phyloP scores from a whole-genome alignment of 495 filamentous ascomycete genomes.

The Letharia columbiana region DNA sequence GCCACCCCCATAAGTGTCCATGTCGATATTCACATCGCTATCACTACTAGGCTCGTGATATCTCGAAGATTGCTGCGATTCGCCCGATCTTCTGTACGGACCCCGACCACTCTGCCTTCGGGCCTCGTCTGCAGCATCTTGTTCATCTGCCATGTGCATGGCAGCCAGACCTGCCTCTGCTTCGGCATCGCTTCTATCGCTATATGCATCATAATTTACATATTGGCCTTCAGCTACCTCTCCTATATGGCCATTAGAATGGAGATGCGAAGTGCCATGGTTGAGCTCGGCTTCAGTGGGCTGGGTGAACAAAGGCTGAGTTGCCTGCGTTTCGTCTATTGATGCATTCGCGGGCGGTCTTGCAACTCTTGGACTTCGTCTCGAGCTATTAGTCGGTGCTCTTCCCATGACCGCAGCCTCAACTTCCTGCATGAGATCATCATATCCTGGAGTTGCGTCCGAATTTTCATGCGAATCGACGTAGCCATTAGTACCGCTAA shows the following conservation, averaged over 20 bases:
- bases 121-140: conserved; percentile 52
- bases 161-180: conserved; percentile 78
- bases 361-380: conserved; percentile 26
- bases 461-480: conserved; percentile 16
- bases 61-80: conserved; percentile 24
- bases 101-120: conserved; percentile 49
- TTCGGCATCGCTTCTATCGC: conserved; percentile 82
- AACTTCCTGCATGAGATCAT: conserved; percentile 42
- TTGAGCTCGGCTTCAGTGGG: conserved; percentile 32
- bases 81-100: conserved; percentile 31
- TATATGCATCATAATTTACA: conserved; percentile 47
- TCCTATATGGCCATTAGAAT: conserved; percentile 47
- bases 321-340: conserved; percentile 24
- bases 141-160: conserved; percentile 75
- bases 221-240: conserved; percentile 38
- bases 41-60: conserved; percentile 45
- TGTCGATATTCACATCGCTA: conserved; percentile 62
- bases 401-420: conserved; percentile 39
- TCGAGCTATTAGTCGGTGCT: conserved; percentile 26
- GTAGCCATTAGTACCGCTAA: conserved; percentile 24
- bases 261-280: conserved; percentile 34
- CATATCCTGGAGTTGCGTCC: conserved; percentile 28
- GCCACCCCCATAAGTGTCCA: conserved; percentile 64
- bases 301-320: conserved; percentile 18
- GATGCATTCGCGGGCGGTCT: conserved; percentile 24